Base-by-base conservation (phyloP, 805 yeast genomes). In the Wickerhamomyces bovis region DNA sequence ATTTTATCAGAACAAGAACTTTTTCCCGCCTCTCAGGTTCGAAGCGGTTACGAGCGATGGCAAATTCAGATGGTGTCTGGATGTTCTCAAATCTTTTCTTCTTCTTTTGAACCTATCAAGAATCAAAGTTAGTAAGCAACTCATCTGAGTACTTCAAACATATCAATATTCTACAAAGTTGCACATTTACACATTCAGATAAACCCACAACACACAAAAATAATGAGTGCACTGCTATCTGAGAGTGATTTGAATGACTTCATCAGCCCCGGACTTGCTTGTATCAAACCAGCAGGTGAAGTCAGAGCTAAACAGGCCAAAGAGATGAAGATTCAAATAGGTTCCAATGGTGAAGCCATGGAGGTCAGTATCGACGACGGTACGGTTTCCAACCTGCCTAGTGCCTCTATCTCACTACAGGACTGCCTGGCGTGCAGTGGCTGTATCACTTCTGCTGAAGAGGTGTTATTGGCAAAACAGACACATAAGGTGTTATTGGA, bases 391-490 rank as follows among this genome's bases (percentile, higher is more conserved):
- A 52, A 71, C 18, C 69, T 89, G 7, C 75, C 83, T 23, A 81
- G 89, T 44, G 98, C 97, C 0, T 92, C 86, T 53, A 92, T 94
- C 41, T 85, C 94, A 2, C 68, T 94, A 43, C 83, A 89, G 18
- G 99, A 94, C 69, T 94, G 99, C 66, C 70, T 94, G 45, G 99
- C 99, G 0, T 94, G 99, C 61, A 81, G 95, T 9, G 99, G 99
- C 0, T 94, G 99, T 64, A 89, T 94, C 45, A 94, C 99, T 0
- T 86, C 96, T 5, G 95, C 97, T n/a, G 99, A 94, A 62, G 96
- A 92, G 52, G 89, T 94, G 7, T 69, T 94, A 41, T 85, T 94
- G 38, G 88, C 96, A 2, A 83, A 88, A 53, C 99, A 94, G 63
- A 86, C 95, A 35, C 95, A 90, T 56, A 78, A 77, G 20, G 90